Base-by-base conservation (phyloP, 768 basidiomycete genomes). In the Auriscalpium orientale region DNA sequence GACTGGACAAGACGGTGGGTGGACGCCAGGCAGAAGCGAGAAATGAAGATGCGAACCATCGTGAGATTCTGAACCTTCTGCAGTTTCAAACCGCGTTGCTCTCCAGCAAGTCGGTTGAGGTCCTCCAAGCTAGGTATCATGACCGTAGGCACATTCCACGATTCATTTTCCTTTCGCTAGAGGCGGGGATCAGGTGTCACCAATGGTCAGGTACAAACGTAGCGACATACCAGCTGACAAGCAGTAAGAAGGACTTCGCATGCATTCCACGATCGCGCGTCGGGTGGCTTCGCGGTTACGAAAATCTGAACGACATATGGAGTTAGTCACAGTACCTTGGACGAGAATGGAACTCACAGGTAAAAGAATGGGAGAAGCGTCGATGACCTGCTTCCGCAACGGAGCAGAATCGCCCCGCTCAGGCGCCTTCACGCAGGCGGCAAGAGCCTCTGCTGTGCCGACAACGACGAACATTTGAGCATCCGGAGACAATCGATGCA, bases 341-440 rank as follows among this genome's bases (percentile, higher is more conserved):
- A 54, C 13, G 16, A 1, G n/a, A 8, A 34, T 22, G 57, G n/a
- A 20, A 53, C 77, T 53, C 51, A 81, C 81, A 67, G 80, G 77
- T 36, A 84, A 69, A 20, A 80, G 59, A 43, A 70, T 71, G 7
- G 77, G 71, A 43, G 72, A 76, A 8, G 80, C 77, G 57, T 83
- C 81, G 4, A 79, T 71, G 38, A 79, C 67, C 59, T 78, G 78
- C 58, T 72, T 73, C 40, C 72, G 76, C 47, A 81, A 62, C 28
- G 68, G 62, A n/a, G 65, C 53, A 48, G 74, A 58, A 57, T 74
- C 65, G 3, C 67, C 67, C 18, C 65, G 66, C 18, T 64, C 60
- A 16, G 61, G 58, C 8, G 59, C 64, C 48, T 71, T 65, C 47
- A 64, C 22, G 59, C 75, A 74, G 40, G 73, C 70, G 51, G 65